A percentile compares a stretch with the other conserved stretches of the same genome.
These are phyloP conservation scores for Coniochaeta prunicola DNA, from an alignment of 2,329 filamentous ascomycete species.

Conservation along the genomic window DNA sequence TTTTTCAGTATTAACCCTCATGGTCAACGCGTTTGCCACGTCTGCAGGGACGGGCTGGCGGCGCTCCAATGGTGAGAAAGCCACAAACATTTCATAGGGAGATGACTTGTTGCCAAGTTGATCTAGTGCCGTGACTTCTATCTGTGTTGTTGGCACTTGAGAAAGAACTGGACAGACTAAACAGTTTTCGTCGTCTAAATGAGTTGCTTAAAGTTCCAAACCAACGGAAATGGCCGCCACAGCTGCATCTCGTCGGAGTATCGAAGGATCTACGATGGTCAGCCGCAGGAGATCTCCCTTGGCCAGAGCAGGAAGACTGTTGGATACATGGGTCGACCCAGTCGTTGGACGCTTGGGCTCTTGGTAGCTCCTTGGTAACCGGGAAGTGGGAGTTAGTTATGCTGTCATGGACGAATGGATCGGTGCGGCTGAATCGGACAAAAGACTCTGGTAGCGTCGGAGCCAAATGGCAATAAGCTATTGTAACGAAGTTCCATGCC, in stretches of 20 bases:
- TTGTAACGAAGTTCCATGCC: too few relatives aligned
- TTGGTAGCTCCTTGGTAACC: neutral
- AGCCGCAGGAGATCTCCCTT: neutral
- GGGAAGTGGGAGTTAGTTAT: neutral
- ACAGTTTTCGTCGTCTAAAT: neutral
- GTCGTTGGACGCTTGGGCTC: neutral
- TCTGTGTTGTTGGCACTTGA: neutral
- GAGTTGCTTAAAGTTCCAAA: neutral
- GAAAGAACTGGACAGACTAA: neutral
- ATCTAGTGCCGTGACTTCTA: neutral
- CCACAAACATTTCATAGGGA: neutral
- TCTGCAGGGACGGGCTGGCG: neutral
- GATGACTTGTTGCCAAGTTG: neutral
- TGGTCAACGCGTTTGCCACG: neutral
- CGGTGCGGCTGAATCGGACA: neutral
- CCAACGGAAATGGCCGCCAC: neutral
- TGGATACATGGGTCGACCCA: neutral
- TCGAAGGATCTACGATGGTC: neutral
- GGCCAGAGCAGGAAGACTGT: neutral
- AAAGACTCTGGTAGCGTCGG: neutral
- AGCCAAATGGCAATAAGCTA: neutral
- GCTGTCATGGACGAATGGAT: neutral
- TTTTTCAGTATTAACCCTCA: neutral
- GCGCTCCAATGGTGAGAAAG: neutral
- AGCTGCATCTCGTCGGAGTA: neutral